Percentiles rank a stretch among this genome's conserved stretches.
Evolutionary conservation across 208 protist species (phyloP).

Genomic region (Acanthamoeba castellanii): DNA sequence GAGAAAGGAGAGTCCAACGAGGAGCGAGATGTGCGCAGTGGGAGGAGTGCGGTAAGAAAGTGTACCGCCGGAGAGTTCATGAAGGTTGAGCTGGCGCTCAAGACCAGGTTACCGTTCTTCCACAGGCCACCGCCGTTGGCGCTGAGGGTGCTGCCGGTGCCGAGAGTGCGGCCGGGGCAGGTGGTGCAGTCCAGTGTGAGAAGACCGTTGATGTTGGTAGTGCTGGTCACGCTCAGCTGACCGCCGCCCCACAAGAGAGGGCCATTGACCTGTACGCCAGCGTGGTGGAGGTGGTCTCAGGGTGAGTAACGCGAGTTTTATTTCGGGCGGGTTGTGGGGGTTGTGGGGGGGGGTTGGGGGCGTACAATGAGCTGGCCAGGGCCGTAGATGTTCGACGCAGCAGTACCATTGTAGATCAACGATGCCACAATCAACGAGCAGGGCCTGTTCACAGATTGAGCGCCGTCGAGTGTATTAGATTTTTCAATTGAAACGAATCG

Average conservation of each 20-base stretch:
- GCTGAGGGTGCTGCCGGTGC: conserved; percentile 29
- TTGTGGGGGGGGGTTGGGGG: background rate
- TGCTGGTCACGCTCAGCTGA: background rate
- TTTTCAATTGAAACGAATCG: too few relatives aligned
- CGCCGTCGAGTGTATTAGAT: too few relatives aligned
- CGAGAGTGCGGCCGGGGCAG: background rate
- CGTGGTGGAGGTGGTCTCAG: too few relatives aligned
- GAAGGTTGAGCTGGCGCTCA: background rate
- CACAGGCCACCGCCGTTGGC: conserved; percentile 32
- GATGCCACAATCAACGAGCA: background rate
- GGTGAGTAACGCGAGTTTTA: too few relatives aligned
- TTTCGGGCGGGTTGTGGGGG: too few relatives aligned
- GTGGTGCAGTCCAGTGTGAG: conserved; percentile 25
- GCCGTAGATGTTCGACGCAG: conserved; percentile 19
- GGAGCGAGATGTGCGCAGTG: background rate
- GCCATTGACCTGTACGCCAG: background rate
- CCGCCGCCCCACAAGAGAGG: conserved; percentile 11
- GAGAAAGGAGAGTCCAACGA: background rate
- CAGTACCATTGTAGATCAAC: conserved; percentile 12
- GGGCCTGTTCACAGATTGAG: background rate
- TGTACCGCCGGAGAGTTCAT: conserved; percentile 43
- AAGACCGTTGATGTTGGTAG: conserved; percentile 44
- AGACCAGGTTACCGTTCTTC: background rate
- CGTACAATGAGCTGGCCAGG: conserved; percentile 33
- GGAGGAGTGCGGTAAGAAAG: background rate